A percentile compares a stretch with the other conserved stretches of the same genome.
Conservation (phyloP, 768 basidiomycete genomes). For the Gymnopilus dilepis region DNA sequence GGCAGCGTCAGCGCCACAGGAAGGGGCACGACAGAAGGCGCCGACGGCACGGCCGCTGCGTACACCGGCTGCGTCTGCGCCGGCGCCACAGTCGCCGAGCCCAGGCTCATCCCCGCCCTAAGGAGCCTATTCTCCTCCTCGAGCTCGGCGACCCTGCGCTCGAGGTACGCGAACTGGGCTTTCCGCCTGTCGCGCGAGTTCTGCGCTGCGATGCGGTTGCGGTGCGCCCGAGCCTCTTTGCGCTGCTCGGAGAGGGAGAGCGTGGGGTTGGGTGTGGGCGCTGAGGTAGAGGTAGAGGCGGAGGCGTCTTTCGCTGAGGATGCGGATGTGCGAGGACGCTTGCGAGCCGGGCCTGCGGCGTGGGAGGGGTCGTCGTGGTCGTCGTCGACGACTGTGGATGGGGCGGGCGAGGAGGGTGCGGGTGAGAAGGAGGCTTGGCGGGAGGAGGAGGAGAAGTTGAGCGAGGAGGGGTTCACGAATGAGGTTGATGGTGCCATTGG, state of each 20-base stretch:
- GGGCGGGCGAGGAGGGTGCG: constrained; percentile 1
- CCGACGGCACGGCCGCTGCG: constrained; percentile 10
- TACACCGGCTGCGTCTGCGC: constrained; percentile 15
- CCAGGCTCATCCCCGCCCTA: constrained; percentile 45
- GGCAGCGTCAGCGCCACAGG: constrained; percentile 25
- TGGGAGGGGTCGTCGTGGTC: constrained; percentile 19
- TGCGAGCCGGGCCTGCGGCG: constrained; percentile 63
- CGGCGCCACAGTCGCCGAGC: constrained; percentile 32
- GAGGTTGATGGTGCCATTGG: constrained; percentile 16
- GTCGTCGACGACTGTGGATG: constrained; percentile 12
- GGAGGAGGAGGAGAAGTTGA: constrained; percentile 9
- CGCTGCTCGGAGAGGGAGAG: constrained; percentile 71
- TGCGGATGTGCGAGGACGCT: constrained; percentile 75
- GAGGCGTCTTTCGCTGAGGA: too few species aligned
- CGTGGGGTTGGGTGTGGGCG: not conserved
- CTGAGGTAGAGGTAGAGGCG: not conserved
- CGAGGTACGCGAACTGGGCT: constrained; percentile 75
- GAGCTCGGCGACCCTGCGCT: constrained; percentile 70
- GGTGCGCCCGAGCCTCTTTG: constrained; percentile 86
- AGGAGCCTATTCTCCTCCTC: constrained; percentile 85
- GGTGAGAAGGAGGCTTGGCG: constrained; percentile 5
- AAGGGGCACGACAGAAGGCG: constrained; percentile 12
- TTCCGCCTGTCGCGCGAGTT: constrained; percentile 91
- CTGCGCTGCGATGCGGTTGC: constrained; percentile 93
- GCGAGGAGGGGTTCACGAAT: constrained; percentile 16